A percentile compares a stretch with the other conserved stretches of the same genome.
These are phyloP conservation scores for Penicillium samsonianum DNA, from an alignment of 495 filamentous ascomycete species.

Conservation along the genomic window DNA sequence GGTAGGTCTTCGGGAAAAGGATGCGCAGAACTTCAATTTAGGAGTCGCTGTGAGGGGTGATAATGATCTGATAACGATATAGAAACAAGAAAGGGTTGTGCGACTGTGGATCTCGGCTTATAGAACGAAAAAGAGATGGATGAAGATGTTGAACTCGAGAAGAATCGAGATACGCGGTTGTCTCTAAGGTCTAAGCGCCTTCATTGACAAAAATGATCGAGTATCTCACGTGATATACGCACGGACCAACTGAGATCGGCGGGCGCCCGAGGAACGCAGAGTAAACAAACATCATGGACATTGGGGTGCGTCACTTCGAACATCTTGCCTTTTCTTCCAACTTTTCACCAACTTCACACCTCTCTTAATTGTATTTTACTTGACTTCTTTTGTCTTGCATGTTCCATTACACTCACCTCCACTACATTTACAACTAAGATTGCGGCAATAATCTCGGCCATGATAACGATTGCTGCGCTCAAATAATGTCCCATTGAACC, in stretches of 20 bases:
- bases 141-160: neutral
- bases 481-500: constrained; percentile 40
- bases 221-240: constrained; percentile 29
- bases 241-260: constrained; percentile 38
- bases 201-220: constrained; percentile 23
- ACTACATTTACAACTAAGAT: neutral
- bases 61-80: neutral
- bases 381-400: constrained; percentile 9
- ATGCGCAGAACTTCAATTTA: neutral
- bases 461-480: constrained; percentile 15
- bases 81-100: neutral
- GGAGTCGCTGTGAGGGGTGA: neutral
- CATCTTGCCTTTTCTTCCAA: constrained; percentile 11
- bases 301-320: constrained; percentile 26
- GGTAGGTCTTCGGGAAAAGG: neutral
- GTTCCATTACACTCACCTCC: neutral
- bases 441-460: constrained; percentile 17
- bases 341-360: constrained; percentile 9
- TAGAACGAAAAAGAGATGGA: neutral
- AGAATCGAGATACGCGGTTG: neutral
- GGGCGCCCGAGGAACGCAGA: constrained; percentile 42
- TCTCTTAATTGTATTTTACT: neutral
- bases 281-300: constrained; percentile 45
- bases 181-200: constrained; percentile 25
- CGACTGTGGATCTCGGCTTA: neutral